These are phyloP conservation scores for Cladorrhinum samala DNA, from an alignment of 495 filamentous ascomycete genomes.

Conservation along the genomic window DNA sequence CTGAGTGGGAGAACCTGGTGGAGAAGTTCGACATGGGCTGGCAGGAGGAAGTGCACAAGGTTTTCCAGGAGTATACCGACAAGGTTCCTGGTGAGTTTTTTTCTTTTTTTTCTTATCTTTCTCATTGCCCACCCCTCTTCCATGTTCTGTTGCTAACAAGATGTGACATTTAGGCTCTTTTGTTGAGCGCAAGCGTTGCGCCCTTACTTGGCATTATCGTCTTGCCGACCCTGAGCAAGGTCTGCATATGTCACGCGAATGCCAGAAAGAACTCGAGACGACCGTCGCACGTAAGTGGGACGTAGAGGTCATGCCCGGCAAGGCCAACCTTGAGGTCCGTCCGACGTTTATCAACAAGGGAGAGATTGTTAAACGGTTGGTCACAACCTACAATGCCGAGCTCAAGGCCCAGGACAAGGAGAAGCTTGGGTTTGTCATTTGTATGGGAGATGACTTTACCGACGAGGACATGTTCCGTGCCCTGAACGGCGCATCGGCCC, in stretches of 20 bases:
- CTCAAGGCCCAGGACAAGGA: conserved; percentile 24
- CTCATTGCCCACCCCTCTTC: neutral
- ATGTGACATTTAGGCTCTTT: conserved; percentile 57
- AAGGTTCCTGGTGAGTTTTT: conserved; percentile 59
- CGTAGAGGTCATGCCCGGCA: conserved; percentile 91
- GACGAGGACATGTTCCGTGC: conserved; percentile 87
- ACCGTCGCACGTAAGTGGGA: conserved; percentile 72
- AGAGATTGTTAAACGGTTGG: conserved; percentile 75
- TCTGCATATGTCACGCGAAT: conserved; percentile 64
- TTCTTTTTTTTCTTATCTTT: neutral
- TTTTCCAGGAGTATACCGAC: conserved; percentile 81
- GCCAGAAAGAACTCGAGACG: conserved; percentile 66
- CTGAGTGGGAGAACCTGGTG: conserved; percentile 79
- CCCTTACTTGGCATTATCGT: conserved; percentile 95
- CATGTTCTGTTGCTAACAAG: too few relatives aligned
- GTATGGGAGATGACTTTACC: conserved; percentile 90
- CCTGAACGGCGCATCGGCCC: conserved; percentile 46
- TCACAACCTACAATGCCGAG: conserved; percentile 55
- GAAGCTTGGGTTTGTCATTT: conserved; percentile 75
- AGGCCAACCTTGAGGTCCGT: conserved; percentile 93
- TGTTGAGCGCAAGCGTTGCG: conserved; percentile 86
- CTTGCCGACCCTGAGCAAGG: conserved; percentile 80
- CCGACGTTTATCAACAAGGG: conserved; percentile 97
- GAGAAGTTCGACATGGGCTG: conserved; percentile 81
- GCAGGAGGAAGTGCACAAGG: conserved; percentile 71